Percentiles rank a stretch among this genome's conserved stretches.
Conservation (phyloP, 139 green algal species). For the Choricystis sp. region DNA sequence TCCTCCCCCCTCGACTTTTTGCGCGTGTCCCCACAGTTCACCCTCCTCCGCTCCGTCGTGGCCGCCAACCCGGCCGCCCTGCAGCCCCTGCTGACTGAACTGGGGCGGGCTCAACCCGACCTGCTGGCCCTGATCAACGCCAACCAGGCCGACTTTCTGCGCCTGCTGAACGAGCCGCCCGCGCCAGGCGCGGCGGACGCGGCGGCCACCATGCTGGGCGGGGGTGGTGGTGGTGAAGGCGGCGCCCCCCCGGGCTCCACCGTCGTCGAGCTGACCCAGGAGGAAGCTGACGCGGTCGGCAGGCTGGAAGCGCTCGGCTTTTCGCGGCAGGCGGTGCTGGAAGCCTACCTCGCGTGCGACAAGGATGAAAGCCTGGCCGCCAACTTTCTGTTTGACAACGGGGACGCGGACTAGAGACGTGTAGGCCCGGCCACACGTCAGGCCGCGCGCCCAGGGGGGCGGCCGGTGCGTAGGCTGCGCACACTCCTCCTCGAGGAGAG, state of each 20-base stretch:
- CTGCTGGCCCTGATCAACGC: conserved; percentile 75
- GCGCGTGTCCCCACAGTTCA: conserved; percentile 64
- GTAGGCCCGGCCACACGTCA: background rate
- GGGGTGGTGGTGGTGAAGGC: conserved; percentile 13
- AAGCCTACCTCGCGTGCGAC: conserved; percentile 93
- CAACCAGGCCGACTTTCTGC: conserved; percentile 76
- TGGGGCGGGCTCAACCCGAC: conserved; percentile 72
- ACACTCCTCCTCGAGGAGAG: too few species aligned
- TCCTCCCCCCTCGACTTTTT: conserved; percentile 62
- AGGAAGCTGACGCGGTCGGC: conserved; percentile 58
- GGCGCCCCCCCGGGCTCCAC: conserved; percentile 6
- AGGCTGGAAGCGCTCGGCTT: conserved; percentile 83
- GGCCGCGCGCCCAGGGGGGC: background rate
- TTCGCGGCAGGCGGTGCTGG: conserved; percentile 41
- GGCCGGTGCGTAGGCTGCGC: background rate
- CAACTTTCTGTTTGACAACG: conserved; percentile 87
- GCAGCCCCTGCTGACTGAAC: conserved; percentile 90
- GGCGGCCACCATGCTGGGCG: conserved; percentile 17
- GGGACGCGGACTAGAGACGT: conserved; percentile 3
- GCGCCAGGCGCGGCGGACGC: conserved; percentile 9
- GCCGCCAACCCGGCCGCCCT: conserved; percentile 78
- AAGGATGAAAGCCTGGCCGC: conserved; percentile 90
- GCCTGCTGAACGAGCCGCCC: conserved; percentile 68
- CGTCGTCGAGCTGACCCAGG: conserved; percentile 48
- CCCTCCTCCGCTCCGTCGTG: conserved; percentile 68